phyloP scores from a whole-genome alignment of 2,329 filamentous ascomycete species.

The Phaeosphaeria sp. region DNA sequence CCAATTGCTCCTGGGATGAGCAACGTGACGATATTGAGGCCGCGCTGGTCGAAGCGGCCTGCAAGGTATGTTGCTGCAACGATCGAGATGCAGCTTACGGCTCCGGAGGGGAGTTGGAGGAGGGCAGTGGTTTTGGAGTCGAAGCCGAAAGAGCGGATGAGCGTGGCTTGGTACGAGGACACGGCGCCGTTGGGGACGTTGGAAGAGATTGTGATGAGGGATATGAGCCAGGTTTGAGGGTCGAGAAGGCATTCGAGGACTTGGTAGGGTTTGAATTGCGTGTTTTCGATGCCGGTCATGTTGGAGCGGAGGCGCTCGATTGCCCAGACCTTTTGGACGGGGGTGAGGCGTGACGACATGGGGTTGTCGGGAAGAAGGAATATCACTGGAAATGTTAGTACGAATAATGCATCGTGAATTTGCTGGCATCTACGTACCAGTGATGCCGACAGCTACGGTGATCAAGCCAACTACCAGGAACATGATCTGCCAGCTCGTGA shows the following conservation, averaged over 20 bases:
- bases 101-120: slow-evolving; percentile 35
- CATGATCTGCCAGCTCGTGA: slow-evolving; percentile 69
- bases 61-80: slow-evolving; percentile 31
- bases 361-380: slow-evolving; percentile 61
- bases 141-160: slow-evolving; percentile 47
- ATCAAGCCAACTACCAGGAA: slow-evolving; percentile 64
- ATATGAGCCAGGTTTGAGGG: slow-evolving; percentile 48
- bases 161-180: slow-evolving; percentile 36
- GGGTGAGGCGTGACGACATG: slow-evolving; percentile 28
- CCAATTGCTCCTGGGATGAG: slow-evolving; percentile 28
- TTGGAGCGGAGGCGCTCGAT: slow-evolving; percentile 54
- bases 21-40: slow-evolving; percentile 22
- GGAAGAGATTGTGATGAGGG: slow-evolving; percentile 39
- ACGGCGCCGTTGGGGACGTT: slow-evolving; percentile 49
- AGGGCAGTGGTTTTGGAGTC: slow-evolving; percentile 39
- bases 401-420: no score
- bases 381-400: slow-evolving; percentile 46
- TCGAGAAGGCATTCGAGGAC: slow-evolving; percentile 54
- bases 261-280: slow-evolving; percentile 54
- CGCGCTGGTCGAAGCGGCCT: slow-evolving; percentile 30
- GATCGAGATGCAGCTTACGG: slow-evolving; percentile 28
- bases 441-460: slow-evolving; percentile 42
- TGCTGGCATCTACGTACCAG: slow-evolving; percentile 13
- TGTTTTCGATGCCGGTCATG: slow-evolving; percentile 59
- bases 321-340: slow-evolving; percentile 30